phyloP scores from a whole-genome alignment of 1,284 basidiomycete species.

The Inonotus hispidus region DNA sequence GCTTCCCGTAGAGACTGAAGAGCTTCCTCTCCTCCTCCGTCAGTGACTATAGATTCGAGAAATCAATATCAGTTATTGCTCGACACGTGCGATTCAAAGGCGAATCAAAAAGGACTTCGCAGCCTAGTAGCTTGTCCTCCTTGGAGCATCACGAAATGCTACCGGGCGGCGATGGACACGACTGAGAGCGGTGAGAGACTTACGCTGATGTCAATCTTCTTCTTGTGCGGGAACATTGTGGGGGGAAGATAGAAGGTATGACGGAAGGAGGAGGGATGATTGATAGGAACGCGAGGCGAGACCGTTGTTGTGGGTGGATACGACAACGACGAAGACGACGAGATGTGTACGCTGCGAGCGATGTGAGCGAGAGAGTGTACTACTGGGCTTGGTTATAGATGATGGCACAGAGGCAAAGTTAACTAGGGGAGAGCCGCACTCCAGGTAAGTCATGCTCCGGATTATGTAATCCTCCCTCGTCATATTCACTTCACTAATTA shows the following conservation, averaged over 20 bases:
- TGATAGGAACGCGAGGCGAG: constrained; percentile 19
- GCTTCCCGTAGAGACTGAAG: constrained; percentile 91
- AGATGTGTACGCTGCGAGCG: not conserved
- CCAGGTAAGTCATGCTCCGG: not conserved
- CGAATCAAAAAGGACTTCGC: not conserved
- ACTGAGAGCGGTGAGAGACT: constrained; percentile 27
- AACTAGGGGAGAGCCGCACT: not conserved
- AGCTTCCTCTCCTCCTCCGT: constrained; percentile 91
- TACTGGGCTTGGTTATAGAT: not conserved
- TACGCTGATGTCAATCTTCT: constrained; percentile 90
- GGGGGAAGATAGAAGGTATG: constrained; percentile 22
- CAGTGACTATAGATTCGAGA: constrained; percentile 56
- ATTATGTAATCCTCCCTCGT: not conserved
- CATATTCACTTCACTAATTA: too few relatives aligned
- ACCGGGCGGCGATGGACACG: not conserved
- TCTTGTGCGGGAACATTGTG: constrained; percentile 77
- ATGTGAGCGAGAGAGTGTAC: constrained; percentile 2
- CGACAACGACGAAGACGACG: not conserved
- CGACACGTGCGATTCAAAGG: not conserved
- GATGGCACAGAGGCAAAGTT: constrained; percentile 2
- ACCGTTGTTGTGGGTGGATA: constrained; percentile 6
- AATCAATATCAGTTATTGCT: constrained; percentile 20
- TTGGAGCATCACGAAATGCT: not conserved
- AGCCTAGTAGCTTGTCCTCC: not conserved
- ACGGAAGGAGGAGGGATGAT: constrained; percentile 27